Evolutionary conservation across 2,329 filamentous ascomycete species (phyloP).

Genomic region (Neopestalotiopsis sp.): DNA sequence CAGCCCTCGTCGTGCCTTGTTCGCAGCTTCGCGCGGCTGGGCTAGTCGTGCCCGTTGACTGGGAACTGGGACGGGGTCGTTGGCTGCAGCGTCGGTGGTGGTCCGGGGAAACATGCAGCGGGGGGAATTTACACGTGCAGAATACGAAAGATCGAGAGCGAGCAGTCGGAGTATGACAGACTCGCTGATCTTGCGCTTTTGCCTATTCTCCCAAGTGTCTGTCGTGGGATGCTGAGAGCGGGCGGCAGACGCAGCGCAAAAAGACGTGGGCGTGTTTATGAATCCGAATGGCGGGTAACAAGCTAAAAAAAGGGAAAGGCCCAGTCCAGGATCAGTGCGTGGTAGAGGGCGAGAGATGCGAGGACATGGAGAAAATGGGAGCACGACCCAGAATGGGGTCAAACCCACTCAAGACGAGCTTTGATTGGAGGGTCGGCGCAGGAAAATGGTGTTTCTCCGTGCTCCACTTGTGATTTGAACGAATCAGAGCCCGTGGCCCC

Average conservation of each 20-base stretch:
- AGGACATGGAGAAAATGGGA: conserved; percentile 13
- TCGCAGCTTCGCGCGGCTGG: conserved; percentile 15
- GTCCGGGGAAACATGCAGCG: background rate
- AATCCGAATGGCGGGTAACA: conserved; percentile 22
- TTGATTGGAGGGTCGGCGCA: background rate
- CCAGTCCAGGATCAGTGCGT: conserved; percentile 16
- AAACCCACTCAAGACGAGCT: conserved; percentile 1
- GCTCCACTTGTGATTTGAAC: background rate
- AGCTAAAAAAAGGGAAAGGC: conserved; percentile 20
- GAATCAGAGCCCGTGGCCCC: background rate
- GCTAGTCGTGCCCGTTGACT: conserved; percentile 5
- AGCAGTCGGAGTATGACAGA: background rate
- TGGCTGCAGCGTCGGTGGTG: background rate
- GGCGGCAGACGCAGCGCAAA: conserved; percentile 17
- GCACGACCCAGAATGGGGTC: conserved; percentile 12
- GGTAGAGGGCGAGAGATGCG: conserved; percentile 14
- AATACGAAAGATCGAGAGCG: background rate
- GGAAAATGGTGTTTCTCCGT: conserved; percentile 12
- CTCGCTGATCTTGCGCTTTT: conserved; percentile 1
- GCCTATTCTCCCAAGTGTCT: background rate
- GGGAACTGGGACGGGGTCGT: background rate
- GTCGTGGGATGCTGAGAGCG: conserved; percentile 2
- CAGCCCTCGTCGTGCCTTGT: conserved; percentile 2
- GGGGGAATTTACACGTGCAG: background rate
- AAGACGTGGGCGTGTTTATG: conserved; percentile 19